Evolutionary conservation across 1,139 yeast species (phyloP).

Genomic region (Nakaseomyces kungkrabaensis): DNA sequence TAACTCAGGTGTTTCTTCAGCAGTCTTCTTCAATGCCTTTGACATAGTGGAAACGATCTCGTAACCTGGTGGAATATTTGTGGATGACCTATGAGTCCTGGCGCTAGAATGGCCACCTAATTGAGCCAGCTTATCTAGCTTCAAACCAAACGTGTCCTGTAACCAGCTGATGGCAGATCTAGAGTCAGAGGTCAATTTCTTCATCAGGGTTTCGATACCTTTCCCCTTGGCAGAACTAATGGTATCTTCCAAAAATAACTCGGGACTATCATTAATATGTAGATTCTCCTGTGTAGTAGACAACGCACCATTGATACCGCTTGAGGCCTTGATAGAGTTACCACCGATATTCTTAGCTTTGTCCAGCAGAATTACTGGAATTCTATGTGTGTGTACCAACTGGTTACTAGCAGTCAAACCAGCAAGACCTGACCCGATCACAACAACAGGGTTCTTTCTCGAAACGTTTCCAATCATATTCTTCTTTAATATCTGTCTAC

Average conservation of each 20-base stretch:
- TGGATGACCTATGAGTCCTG: conserved; percentile 57
- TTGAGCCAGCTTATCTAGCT: conserved; percentile 53
- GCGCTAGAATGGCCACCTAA: conserved; percentile 69
- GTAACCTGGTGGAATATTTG: conserved; percentile 68
- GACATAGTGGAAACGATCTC: conserved; percentile 59
- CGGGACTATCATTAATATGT: conserved; percentile 45
- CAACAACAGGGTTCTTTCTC: conserved; percentile 35
- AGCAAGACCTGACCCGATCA: conserved; percentile 76
- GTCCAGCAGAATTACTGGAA: conserved; percentile 50
- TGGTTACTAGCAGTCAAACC: conserved; percentile 70
- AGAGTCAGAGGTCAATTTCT: conserved; percentile 33
- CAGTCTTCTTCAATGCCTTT: conserved; percentile 42
- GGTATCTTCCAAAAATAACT: conserved; percentile 54
- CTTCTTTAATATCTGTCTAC: neutral
- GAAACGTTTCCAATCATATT: neutral
- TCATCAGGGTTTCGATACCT: conserved; percentile 41
- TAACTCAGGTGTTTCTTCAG: conserved; percentile 41
- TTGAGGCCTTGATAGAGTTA: conserved; percentile 70
- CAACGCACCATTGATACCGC: conserved; percentile 71
- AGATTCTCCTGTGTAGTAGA: conserved; percentile 50
- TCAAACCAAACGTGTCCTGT: conserved; percentile 49
- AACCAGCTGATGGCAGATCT: conserved; percentile 65
- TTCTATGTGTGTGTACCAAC: conserved; percentile 41
- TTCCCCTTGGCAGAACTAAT: conserved; percentile 51
- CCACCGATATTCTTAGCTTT: conserved; percentile 63